Conservation (phyloP, 352 stramenopile genomes). For the Globisporangium radiosum region DNA sequence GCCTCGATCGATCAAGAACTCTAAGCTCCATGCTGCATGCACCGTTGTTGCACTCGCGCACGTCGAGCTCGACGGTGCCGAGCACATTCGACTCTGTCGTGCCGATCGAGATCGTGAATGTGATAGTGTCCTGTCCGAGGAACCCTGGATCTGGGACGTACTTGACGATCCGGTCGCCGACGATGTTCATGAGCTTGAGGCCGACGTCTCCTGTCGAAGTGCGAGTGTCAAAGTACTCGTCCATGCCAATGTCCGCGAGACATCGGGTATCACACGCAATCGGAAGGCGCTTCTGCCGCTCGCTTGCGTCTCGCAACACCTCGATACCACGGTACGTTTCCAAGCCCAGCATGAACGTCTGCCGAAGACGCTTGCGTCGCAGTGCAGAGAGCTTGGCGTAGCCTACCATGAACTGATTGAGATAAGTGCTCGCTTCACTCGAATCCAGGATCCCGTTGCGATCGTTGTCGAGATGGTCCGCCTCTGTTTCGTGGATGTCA, state of each 20-base stretch:
- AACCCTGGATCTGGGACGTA: conserved; percentile 54
- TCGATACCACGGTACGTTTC: conserved; percentile 34
- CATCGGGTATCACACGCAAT: conserved; percentile 49
- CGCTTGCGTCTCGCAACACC: conserved; percentile 39
- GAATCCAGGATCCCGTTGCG: conserved; percentile 48
- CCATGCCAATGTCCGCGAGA: conserved; percentile 30
- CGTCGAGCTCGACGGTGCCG: conserved; percentile 49
- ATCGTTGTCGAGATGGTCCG: conserved; percentile 59
- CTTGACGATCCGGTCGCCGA: conserved; percentile 36
- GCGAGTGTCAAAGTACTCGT: conserved; percentile 52
- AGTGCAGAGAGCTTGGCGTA: conserved; percentile 36
- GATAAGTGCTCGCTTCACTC: conserved; percentile 43
- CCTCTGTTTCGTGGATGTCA: conserved; percentile 40
- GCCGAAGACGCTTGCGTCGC: conserved; percentile 32
- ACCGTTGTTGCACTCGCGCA: conserved; percentile 44
- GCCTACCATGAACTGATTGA: conserved; percentile 40
- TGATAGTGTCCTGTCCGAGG: conserved; percentile 45
- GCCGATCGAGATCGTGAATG: conserved; percentile 44
- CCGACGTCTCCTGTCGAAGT: conserved; percentile 35
- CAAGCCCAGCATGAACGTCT: conserved; percentile 44
- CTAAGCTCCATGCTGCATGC: conserved; percentile 19
- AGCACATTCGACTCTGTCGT: conserved; percentile 32
- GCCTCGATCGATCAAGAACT: not conserved
- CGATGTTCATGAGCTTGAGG: conserved; percentile 35
- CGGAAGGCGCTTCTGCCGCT: conserved; percentile 44